phyloP scores from a whole-genome alignment of 805 yeast genomes.

The Wickerhamiella parazyma region DNA sequence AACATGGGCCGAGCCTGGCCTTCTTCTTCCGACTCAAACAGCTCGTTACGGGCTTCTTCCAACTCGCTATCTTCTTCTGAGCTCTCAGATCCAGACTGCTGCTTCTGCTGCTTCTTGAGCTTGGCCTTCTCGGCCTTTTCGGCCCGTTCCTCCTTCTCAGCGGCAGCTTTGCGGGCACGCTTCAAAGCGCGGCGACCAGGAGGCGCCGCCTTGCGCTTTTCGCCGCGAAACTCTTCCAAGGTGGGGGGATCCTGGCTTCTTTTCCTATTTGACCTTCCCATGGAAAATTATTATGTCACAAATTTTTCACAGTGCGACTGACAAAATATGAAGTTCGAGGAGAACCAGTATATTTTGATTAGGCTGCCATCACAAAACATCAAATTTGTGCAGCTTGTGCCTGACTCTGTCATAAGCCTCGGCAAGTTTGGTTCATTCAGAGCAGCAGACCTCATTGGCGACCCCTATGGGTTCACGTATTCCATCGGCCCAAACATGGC shows the following conservation, averaged over 20 bases:
- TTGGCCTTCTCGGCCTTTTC: conserved; percentile 36
- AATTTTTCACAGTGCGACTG: too few relatives aligned
- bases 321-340: conserved; percentile 14
- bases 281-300: conserved; percentile 11
- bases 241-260: conserved; percentile 90
- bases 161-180: conserved; percentile 19
- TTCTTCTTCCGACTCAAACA: conserved; percentile 53
- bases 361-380: conserved; percentile 71
- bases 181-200: conserved; percentile 23
- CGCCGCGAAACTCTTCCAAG: conserved; percentile 57
- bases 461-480: conserved; percentile 77
- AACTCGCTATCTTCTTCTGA: conserved; percentile 30
- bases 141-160: conserved; percentile 29
- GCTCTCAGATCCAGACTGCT: conserved; percentile 31
- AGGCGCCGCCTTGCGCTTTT: conserved; percentile 16
- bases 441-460: conserved; percentile 64
- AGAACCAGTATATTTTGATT: conserved; percentile 46
- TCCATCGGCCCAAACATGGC: conserved; percentile 50
- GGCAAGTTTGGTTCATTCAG: conserved; percentile 88
- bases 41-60: conserved; percentile 36
- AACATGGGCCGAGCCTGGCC: conserved; percentile 50
- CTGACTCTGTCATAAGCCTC: conserved; percentile 48
- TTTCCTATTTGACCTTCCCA: conserved; percentile 71
- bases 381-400: conserved; percentile 54
- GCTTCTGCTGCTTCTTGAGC: conserved; percentile 6